Evolutionary conservation across 805 yeast species (phyloP).

Genomic region (Cyberlindnera misumaiensis): DNA sequence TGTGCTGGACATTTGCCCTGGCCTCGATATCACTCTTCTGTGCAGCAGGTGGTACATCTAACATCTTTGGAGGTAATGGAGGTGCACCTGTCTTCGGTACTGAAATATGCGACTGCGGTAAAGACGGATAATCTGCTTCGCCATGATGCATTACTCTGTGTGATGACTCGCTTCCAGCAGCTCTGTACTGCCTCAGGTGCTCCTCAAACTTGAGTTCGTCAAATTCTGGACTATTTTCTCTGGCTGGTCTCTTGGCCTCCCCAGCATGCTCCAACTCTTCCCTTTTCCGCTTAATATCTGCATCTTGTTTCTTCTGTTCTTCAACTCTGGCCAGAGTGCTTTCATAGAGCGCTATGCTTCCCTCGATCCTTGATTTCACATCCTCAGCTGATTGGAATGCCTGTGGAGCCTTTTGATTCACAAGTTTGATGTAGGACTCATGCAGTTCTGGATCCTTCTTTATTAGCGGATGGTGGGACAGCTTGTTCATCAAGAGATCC

Average conservation of each 20-base stretch:
- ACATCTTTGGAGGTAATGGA: no score
- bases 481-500: conserved; percentile 44
- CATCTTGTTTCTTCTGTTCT: conserved; percentile 21
- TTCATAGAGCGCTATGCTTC: conserved; percentile 24
- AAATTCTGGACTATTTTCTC: conserved; percentile 8
- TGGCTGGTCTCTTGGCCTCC: background rate
- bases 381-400: conserved; percentile 20
- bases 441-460: conserved; percentile 17
- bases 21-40: conserved; percentile 2
- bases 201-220: conserved; percentile 16
- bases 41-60: conserved; percentile 1
- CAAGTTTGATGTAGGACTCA: conserved; percentile 9
- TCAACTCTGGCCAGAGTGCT: conserved; percentile 19
- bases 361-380: conserved; percentile 25
- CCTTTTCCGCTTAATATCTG: conserved; percentile 12
- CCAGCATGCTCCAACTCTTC: conserved; percentile 1
- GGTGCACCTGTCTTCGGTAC: no score
- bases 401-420: conserved; percentile 19
- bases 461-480: conserved; percentile 41
- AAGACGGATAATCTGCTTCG: conserved; percentile 15
- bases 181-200: conserved; percentile 7
- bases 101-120: no score
- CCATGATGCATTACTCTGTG: conserved; percentile 1
- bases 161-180: conserved; percentile 2
- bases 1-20: conserved; percentile 23